Base-by-base conservation (phyloP, 331 rosid genomes). In the Stylosanthes scabra region DNA sequence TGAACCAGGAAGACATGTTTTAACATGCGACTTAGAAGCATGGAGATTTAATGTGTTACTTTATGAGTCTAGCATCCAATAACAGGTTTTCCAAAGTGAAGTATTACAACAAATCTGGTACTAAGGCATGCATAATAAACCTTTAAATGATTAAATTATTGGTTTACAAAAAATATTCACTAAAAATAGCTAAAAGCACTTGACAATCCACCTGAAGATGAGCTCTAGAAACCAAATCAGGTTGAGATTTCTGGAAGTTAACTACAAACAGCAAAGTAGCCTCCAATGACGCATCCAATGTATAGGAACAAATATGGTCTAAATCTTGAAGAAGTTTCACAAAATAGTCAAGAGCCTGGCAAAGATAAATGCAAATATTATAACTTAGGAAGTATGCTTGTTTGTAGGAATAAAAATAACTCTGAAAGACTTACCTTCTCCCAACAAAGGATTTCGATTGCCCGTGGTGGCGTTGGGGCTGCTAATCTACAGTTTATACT, bases 381-480 rank as follows among this genome's bases (percentile, higher is more conserved):
- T 42, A 68, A 88, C 20, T 44, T 42, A 40, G 42, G 50, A 37
- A 72, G 37, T 55, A 61, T 66, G 58, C 70, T 25, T 66, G 58
- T 73, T 25, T 44, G 42, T 63, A 16, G 72, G 27, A 64, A 20
- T 37, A 13, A 44, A 57, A 74, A 74, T 66, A 84, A 72, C 56
- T 46, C 75, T 40, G 25, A 60, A 69, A 75, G 47, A 73, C 86
- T 74, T 64, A 83, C 99, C 88, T 79, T 87, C 70, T 85, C 85
- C 93, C 93, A 94, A 76, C 86, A 83, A 64, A 88, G 87, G 70
- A 94, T 73, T 83, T 87, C 86, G 71, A 91, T 90, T 27, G 99
- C 65, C 8, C 99, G 93, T 9, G 99, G 99, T 16, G 99, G 97
- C 57, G 97, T 91, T 58, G 99, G 99, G 80, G 97, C 97, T 78